Percentiles rank a stretch among this genome's conserved stretches.
These are phyloP conservation scores for Yamadazyma membranifaciens DNA, from an alignment of 1,139 yeast genomes.

Conservation along the genomic window DNA sequence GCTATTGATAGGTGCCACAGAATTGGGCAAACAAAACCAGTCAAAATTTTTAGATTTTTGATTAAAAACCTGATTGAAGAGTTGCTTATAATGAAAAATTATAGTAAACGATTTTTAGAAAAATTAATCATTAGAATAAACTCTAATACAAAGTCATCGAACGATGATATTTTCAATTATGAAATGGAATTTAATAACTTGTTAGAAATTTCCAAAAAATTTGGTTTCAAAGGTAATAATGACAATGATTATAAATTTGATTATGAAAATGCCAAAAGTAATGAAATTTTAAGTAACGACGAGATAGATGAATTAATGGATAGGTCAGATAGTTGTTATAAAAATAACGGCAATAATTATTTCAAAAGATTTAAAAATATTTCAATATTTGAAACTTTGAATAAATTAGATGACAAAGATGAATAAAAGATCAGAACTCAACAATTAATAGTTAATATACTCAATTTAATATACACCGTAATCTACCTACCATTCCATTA, in stretches of 20 bases:
- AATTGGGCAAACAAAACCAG: conserved; percentile 86
- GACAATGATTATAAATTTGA: conserved; percentile 14
- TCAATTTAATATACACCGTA: too few species aligned
- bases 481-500: too few species aligned
- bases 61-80: conserved; percentile 82
- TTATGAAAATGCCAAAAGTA: conserved; percentile 8
- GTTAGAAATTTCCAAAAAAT: conserved; percentile 28
- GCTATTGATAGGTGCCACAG: conserved; percentile 96
- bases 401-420: conserved; percentile 28
- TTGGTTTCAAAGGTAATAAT: conserved; percentile 15
- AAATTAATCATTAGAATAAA: conserved; percentile 66
- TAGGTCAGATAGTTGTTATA: conserved; percentile 49
- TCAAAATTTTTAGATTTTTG: conserved; percentile 73
- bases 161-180: conserved; percentile 45
- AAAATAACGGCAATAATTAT: conserved; percentile 12
- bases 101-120: conserved; percentile 75
- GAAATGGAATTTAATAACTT: conserved; percentile 28
- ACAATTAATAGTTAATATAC: too few species aligned
- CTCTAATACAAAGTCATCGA: conserved; percentile 34
- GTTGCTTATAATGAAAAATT: conserved; percentile 71
- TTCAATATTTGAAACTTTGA: conserved; percentile 52
- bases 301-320: conserved; percentile 58
- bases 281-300: conserved; percentile 20
- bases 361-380: conserved; percentile 35
- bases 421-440: too few species aligned